Conservation (phyloP, 2,329 filamentous ascomycete species). For the Xylaria hypoxylon region DNA sequence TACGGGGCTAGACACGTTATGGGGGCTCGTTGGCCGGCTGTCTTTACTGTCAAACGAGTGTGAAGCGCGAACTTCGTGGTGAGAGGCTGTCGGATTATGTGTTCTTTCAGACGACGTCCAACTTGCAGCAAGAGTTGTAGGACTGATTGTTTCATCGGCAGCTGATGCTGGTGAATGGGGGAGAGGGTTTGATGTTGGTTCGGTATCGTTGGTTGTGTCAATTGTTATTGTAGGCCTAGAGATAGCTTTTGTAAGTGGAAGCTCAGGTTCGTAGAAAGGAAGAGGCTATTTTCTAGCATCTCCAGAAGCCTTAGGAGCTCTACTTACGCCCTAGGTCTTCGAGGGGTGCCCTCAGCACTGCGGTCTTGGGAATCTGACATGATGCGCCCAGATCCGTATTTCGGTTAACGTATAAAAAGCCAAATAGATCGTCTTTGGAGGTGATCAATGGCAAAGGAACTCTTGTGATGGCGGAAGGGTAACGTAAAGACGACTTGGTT, state of each 20-base stretch:
- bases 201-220: constrained; percentile 51
- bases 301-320: not conserved
- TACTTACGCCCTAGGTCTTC: constrained; percentile 48
- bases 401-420: constrained; percentile 19
- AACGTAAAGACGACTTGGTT: constrained; percentile 6
- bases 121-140: constrained; percentile 48
- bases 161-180: constrained; percentile 48
- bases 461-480: not conserved
- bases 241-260: constrained; percentile 28
- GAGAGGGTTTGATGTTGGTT: constrained; percentile 40
- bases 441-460: constrained; percentile 14
- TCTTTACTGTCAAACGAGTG: constrained; percentile 72
- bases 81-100: constrained; percentile 36
- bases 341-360: constrained; percentile 43
- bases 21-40: constrained; percentile 76
- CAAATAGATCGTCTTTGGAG: constrained; percentile 8
- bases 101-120: constrained; percentile 47
- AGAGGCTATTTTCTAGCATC: not conserved
- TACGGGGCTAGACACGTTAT: constrained; percentile 75
- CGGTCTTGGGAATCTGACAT: constrained; percentile 45
- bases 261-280: constrained; percentile 6
- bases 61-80: constrained; percentile 63
- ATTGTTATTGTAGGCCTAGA: constrained; percentile 54
- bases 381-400: constrained; percentile 18
- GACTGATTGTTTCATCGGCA: constrained; percentile 48